These are phyloP conservation scores for Cladophialophora exuberans DNA, from an alignment of 2,329 filamentous ascomycete genomes.

Conservation along the genomic window DNA sequence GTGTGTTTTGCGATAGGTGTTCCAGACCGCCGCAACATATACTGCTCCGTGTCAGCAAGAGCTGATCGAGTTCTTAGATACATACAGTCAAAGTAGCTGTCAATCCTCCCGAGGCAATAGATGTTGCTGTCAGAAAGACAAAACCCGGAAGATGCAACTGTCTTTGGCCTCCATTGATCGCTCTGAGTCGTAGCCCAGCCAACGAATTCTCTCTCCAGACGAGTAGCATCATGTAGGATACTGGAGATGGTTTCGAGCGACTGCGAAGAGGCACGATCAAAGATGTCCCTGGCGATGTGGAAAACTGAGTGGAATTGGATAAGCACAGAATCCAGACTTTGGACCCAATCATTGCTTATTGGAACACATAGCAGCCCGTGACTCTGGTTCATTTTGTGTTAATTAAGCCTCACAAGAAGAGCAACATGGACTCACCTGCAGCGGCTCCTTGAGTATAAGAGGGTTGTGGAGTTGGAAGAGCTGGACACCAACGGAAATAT, in stretches of 20 bases:
- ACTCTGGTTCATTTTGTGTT: background rate
- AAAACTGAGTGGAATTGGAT: background rate
- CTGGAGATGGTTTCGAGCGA: too few relatives aligned
- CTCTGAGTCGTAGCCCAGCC: too few relatives aligned
- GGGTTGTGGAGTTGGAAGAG: slow-evolving; percentile 4
- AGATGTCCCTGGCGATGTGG: too few relatives aligned
- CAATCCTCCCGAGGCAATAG: slow-evolving; percentile 12
- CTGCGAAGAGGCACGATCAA: too few relatives aligned
- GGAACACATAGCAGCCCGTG: background rate
- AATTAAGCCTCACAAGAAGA: background rate
- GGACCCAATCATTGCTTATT: background rate
- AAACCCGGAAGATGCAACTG: background rate
- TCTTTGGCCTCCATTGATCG: background rate
- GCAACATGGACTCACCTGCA: background rate
- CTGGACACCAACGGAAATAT: background rate
- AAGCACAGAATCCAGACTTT: slow-evolving; percentile 12
- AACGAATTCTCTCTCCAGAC: too few relatives aligned
- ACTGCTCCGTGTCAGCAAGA: slow-evolving; percentile 1
- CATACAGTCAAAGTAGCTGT: slow-evolving; percentile 22
- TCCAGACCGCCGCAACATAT: slow-evolving; percentile 26
- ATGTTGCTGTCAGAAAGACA: background rate
- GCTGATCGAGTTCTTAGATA: too few relatives aligned
- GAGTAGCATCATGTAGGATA: too few relatives aligned
- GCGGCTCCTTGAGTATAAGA: background rate
- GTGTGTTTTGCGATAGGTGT: slow-evolving; percentile 25